Conservation (phyloP, 1,284 basidiomycete species). For the Golubevia sp. region DNA sequence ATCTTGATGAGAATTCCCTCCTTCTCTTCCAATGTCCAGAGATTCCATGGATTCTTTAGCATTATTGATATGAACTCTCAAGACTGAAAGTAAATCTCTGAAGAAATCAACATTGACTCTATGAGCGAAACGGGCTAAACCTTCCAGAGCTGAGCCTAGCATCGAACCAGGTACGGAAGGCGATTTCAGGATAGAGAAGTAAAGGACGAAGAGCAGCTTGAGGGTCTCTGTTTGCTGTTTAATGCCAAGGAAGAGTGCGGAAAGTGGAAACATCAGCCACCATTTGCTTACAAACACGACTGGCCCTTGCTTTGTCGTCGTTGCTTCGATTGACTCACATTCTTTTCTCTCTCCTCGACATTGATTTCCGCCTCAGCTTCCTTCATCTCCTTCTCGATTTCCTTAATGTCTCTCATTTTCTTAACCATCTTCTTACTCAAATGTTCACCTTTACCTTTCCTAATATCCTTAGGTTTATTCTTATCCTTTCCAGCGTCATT, state of each 20-base stretch:
- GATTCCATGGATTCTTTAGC: slow-evolving; percentile 40
- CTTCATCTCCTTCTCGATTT: slow-evolving; percentile 55
- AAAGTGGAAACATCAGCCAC: not conserved
- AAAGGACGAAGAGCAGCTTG: slow-evolving; percentile 95
- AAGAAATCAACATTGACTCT: slow-evolving; percentile 99
- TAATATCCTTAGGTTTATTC: slow-evolving; percentile 29
- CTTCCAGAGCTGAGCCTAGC: slow-evolving; percentile 84
- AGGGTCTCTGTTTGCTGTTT: slow-evolving; percentile 92
- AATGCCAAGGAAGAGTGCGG: slow-evolving; percentile 1
- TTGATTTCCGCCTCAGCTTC: slow-evolving; percentile 89
- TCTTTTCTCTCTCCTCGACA: slow-evolving; percentile 81
- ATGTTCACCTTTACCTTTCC: slow-evolving; percentile 48
- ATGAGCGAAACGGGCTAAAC: slow-evolving; percentile 90
- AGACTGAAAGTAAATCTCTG: slow-evolving; percentile 85
- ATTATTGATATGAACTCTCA: slow-evolving; percentile 76
- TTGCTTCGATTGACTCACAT: no score
- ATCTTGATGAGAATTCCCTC: slow-evolving; percentile 33
- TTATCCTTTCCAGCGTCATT: slow-evolving; percentile 66
- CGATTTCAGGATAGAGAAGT: slow-evolving; percentile 93
- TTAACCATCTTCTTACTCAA: slow-evolving; percentile 55
- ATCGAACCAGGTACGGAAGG: slow-evolving; percentile 75
- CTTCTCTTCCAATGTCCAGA: slow-evolving; percentile 60
- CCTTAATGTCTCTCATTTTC: slow-evolving; percentile 37
- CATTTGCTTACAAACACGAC: not conserved
- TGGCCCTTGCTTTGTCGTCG: not conserved